A percentile compares a stretch with the other conserved stretches of the same genome.
Conservation (phyloP, 441 rosid species). For the Corymbia calophylla region DNA sequence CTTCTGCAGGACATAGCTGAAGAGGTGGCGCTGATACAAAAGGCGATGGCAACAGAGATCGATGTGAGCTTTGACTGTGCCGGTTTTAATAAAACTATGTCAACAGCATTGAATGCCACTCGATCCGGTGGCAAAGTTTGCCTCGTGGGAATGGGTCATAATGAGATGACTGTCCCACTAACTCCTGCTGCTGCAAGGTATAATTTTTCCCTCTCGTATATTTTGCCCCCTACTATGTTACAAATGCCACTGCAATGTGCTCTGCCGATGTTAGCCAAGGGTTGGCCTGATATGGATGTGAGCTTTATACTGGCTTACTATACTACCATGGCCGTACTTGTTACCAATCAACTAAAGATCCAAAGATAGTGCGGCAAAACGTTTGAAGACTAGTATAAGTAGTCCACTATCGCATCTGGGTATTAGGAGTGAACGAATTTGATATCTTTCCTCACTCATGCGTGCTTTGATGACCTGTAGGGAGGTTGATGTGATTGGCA, state of each 20-base stretch:
- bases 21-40: constrained; percentile 58
- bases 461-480: constrained; percentile 20
- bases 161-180: constrained; percentile 82
- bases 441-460: background rate
- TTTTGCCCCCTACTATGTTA: background rate
- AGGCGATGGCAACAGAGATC: constrained; percentile 55
- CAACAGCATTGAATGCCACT: constrained; percentile 75
- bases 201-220: background rate
- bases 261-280: background rate
- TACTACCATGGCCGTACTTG: background rate
- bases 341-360: background rate
- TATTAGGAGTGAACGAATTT: background rate
- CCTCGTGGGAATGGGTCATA: constrained; percentile 91
- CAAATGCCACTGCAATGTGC: background rate
- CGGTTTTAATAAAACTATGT: constrained; percentile 88
- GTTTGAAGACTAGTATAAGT: background rate
- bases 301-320: background rate
- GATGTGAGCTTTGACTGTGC: constrained; percentile 90
- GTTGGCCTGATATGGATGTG: background rate
- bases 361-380: background rate
- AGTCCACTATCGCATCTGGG: background rate
- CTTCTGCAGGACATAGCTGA: constrained; percentile 47
- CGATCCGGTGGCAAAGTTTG: constrained; percentile 87
- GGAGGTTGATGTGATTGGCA: constrained; percentile 89
- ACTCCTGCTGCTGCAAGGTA: constrained; percentile 95